Evolutionary conservation across 2,329 filamentous ascomycete species (phyloP), one percentile per base, ranked within the genome.

Genomic region (Colletotrichum sp.): DNA sequence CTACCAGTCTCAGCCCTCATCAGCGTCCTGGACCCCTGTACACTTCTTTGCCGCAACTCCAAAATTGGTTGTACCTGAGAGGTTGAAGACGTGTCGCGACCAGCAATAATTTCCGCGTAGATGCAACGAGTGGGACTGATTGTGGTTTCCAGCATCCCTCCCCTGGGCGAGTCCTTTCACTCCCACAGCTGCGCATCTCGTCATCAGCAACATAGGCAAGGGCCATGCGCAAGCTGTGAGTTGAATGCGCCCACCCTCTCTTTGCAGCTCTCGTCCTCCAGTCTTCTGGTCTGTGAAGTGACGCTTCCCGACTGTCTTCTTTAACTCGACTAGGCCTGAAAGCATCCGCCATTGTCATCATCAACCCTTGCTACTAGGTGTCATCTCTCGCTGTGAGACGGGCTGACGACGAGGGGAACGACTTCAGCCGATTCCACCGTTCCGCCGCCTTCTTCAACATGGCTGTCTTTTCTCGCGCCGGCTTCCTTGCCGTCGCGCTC

Each of bases 401-500:
- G 57, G 66, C 24, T 39, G 52, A 59, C n/a, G 15, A 30, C n/a
- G 12, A 44, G 36, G 13, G 30, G 16, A 69, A 57, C 66, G 49
- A 39, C n/a, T 30, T 39, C 16, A 66, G 21, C 26, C 9, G 16
- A 24, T 28, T 7, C 21, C n/a, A 21, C 26, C 16, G 36, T n/a
- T 39, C 39, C 15, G 16, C 55, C 49, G 18, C 52, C 21, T 18
- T 21, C 26, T 36, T 60, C 81, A 79, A 65, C 79, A 93, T 93
- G 91, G 89, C 89, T 77, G 83, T 87, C 76, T 86, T 89, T 79
- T 87, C 87, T 80, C 95, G 96, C 83, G 91, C 95, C 82, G 93
- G 93, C 83, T 99, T 99, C 84, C 87, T 99, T 85, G 93, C 94
- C 83, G 92, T 98, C 83, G 97, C 97, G 80, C 91, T 98, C 83